Evolutionary conservation across 2,329 filamentous ascomycete species (phyloP), one percentile per base, ranked within the genome.

Genomic region (Ophidiomyces ophidiicola): DNA sequence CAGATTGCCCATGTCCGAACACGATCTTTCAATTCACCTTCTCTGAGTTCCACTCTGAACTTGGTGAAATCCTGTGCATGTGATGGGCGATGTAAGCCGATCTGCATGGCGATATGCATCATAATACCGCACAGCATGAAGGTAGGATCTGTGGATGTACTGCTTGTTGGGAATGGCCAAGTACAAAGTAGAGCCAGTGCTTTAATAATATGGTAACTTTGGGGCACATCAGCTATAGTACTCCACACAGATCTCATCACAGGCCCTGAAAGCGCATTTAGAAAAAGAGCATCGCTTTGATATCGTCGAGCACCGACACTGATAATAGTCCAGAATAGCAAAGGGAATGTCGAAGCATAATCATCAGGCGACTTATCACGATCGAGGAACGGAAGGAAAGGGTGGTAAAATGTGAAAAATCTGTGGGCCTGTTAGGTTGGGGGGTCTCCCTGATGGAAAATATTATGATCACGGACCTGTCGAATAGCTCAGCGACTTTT

Each of bases 251-350:
- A 56, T 43, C 72, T 64, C 25, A 67, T 71, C 43, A 77, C 59
- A 2, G 74, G 74, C 3, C 58, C 62, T n/a, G 62, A 53, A 8
- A 69, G 56, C 49, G 54, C 72, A 38, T 66, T 68, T 34, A 80
- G 61, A 17, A 80, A 58, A 8, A 60, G 62, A 0, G 68, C 60
- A 44, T 78, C 73, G 5, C 61, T 54, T 12, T 67, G 65, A 45
- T 72, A 79, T 34, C 75, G 70, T 25, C 77, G 70, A 24, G 74
- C 70, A 7, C 75, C 76, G 26, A 78, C 68, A 25, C 71, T 70
- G 31, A 80, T 64, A 33, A 80, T 74, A 18, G 74, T 74, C 77
- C 77, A 81, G 55, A 79, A 79, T n/a, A 80, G 64, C 4, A 81
- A 59, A n/a, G 71, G 72, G 30, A 72, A 76, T 23, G 69, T 60